These are phyloP conservation scores for Chaetomiaceae sp. DNA, from an alignment of 2,329 filamentous ascomycete species.

Conservation along the genomic window DNA sequence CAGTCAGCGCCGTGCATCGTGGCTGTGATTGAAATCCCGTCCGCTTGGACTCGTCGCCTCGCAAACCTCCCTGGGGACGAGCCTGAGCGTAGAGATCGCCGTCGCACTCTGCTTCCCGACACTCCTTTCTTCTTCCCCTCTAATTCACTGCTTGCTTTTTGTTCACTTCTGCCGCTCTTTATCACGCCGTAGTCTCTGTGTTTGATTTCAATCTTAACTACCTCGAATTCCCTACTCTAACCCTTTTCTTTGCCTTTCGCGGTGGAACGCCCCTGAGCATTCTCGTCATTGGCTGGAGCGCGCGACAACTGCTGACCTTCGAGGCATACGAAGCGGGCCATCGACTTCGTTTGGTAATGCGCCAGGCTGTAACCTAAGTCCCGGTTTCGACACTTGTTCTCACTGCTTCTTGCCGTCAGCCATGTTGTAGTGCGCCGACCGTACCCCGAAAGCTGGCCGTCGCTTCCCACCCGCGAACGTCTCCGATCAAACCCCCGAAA, in stretches of 20 bases:
- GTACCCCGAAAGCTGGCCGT: slow-evolving; percentile 6
- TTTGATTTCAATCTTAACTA: not conserved
- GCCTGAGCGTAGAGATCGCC: not conserved
- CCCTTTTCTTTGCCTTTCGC: not conserved
- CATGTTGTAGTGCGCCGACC: slow-evolving; percentile 8
- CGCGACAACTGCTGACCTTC: too few relatives aligned
- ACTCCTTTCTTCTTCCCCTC: slow-evolving; percentile 7
- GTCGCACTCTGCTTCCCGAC: slow-evolving; percentile 7
- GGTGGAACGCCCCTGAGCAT: not conserved
- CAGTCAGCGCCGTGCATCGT: slow-evolving; percentile 2
- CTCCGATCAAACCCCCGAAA: not conserved
- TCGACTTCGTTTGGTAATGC: too few relatives aligned
- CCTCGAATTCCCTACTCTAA: not conserved
- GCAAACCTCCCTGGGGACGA: not conserved
- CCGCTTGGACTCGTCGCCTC: not conserved
- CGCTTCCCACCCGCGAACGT: slow-evolving; percentile 3
- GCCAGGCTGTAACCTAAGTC: too few relatives aligned
- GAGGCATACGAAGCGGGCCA: not conserved
- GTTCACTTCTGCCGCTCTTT: slow-evolving; percentile 2
- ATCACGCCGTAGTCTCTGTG: too few relatives aligned
- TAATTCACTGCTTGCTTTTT: not conserved
- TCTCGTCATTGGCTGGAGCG: too few relatives aligned
- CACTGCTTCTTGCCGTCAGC: not conserved
- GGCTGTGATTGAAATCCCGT: slow-evolving; percentile 1
- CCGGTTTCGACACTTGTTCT: too few relatives aligned